Evolutionary conservation across 768 basidiomycete species (phyloP), one percentile per base, ranked within the genome.

Genomic region (Xerocomus brunneocitrinus): DNA sequence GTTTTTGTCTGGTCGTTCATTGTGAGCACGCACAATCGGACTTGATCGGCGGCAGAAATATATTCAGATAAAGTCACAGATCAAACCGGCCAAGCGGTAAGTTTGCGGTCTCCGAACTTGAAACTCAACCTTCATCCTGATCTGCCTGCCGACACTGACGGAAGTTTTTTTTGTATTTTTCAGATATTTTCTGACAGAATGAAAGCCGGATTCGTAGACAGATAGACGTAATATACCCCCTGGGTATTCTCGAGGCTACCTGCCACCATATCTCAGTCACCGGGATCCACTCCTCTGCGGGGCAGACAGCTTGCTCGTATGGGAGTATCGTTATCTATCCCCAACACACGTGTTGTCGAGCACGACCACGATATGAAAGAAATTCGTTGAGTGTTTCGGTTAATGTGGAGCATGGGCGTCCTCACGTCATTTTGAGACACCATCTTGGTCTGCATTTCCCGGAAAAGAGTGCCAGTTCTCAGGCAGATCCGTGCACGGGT

Each of bases 1-100:
- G 36, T 3, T 36, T 36, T 22, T 39, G 40, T 22, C 6, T 25
- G 24, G 24, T 25, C 32, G 49, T 58, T 55, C 54, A 54, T 54
- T 63, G 63, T 62, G 50, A 35, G 48, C 36, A 41, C 58, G 55
- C 53, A 32, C 58, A 59, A 70, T 70, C 64, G 68, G 67, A 69
- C 51, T 65, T 66, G 67, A 69, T 67, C 59, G 66, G 66, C 67
- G 68, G 59, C 53, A 55, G 64, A 64, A 62, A 70, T 53, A 56
- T 59, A 53, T 52, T 56, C 64, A 64, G 60, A 67, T 66, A 64
- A 69, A 71, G 63, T 69, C 58, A 64, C 47, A 54, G 68, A 68
- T 70, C 58, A 64, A 47, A 43, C 30, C 47, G 16, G 9, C 67
- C 62, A 47, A 58, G 0, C 45, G 67, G 68, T 59, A 70, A 39